These are phyloP conservation scores for Elaeagnus macrophylla DNA, from an alignment of 306 rosid species.

Conservation along the genomic window DNA sequence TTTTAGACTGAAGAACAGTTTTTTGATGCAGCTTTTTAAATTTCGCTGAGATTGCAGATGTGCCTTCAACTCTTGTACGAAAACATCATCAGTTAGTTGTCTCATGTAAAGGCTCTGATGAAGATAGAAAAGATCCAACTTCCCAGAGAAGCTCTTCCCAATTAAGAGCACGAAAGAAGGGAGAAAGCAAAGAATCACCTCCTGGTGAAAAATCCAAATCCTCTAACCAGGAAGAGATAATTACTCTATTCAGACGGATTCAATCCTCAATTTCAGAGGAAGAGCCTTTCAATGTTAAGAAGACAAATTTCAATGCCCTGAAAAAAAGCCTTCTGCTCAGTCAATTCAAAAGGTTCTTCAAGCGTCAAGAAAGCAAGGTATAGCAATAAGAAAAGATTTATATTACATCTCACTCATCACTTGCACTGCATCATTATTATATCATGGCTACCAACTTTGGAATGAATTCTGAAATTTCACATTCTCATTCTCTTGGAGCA, in stretches of 20 bases:
- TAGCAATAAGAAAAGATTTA: background rate
- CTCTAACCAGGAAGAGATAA: constrained; percentile 41
- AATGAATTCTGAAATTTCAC: too few relatives aligned
- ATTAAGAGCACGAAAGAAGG: constrained; percentile 12
- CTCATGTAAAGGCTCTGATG: constrained; percentile 26
- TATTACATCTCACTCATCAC: background rate
- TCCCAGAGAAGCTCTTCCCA: constrained; percentile 22
- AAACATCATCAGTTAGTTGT: constrained; percentile 13
- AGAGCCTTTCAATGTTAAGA: constrained; percentile 6
- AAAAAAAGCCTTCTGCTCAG: constrained; percentile 26
- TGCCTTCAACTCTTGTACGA: constrained; percentile 13
- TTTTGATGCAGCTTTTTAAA: constrained; percentile 63
- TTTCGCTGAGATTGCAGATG: constrained; percentile 60
- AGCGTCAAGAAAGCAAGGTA: constrained; percentile 24
- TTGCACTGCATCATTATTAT: background rate
- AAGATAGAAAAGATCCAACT: constrained; percentile 19
- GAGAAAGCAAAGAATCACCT: constrained; percentile 20
- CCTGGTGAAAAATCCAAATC: constrained; percentile 19
- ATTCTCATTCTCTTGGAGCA: too few relatives aligned
- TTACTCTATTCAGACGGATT: constrained; percentile 39
- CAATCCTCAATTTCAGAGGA: constrained; percentile 40
- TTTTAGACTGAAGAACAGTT: constrained; percentile 33
- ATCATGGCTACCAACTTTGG: too few relatives aligned
- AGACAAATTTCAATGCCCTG: constrained; percentile 7
- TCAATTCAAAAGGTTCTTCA: constrained; percentile 34